Evolutionary conservation across 345 rosid species (phyloP).

Genomic region (Eutrema japonicum): DNA sequence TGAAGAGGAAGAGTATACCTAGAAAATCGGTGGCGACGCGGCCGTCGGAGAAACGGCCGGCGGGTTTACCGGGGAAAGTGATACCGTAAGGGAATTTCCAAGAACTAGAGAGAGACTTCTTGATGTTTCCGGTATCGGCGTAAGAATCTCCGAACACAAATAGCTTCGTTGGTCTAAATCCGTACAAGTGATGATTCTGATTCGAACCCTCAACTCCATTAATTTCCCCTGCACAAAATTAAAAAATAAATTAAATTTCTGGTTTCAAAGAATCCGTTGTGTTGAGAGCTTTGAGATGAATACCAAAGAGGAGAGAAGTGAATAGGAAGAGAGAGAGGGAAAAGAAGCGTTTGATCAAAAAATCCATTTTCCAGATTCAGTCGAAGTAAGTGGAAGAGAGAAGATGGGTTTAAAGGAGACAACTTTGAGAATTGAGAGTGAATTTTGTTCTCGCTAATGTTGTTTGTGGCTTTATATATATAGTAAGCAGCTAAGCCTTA

Average conservation of each 20-base stretch:
- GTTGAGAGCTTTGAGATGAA: constrained; percentile 3
- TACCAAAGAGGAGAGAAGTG: constrained; percentile 26
- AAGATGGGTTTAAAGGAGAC: constrained; percentile 10
- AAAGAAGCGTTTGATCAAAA: constrained; percentile 37
- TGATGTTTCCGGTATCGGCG: constrained; percentile 67
- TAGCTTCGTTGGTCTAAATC: constrained; percentile 51
- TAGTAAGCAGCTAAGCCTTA: constrained; percentile 27
- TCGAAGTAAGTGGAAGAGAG: constrained; percentile 20
- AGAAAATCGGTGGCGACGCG: constrained; percentile 62
- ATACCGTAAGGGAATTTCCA: constrained; percentile 69
- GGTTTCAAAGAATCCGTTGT: background rate
- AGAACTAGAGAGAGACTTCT: constrained; percentile 42
- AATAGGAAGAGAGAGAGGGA: constrained; percentile 22
- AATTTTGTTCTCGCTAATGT: constrained; percentile 22
- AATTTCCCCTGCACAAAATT: constrained; percentile 31
- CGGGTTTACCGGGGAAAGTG: constrained; percentile 65
- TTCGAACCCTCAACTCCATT: constrained; percentile 32
- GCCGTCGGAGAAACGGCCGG: constrained; percentile 73
- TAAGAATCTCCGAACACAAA: constrained; percentile 74
- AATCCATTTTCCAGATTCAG: constrained; percentile 42
- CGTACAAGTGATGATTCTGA: constrained; percentile 33
- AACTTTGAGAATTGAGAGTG: constrained; percentile 19
- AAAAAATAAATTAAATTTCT: background rate
- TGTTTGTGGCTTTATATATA: constrained; percentile 33
- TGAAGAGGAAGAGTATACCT: constrained; percentile 39